Base-by-base conservation (phyloP, 805 yeast genomes). In the Nakazawaea molendinolei region DNA sequence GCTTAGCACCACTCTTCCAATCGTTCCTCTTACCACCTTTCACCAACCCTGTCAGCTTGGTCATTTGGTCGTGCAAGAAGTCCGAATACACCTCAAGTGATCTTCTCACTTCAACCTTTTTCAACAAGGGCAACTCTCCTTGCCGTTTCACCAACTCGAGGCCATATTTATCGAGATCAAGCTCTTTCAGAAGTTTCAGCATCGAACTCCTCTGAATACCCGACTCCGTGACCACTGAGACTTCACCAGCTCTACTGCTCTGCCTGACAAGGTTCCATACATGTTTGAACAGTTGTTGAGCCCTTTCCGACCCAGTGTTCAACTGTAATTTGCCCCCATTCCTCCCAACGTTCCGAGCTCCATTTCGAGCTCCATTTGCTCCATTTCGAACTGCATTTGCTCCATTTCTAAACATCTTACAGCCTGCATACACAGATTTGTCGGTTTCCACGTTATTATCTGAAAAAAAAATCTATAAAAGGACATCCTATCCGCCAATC, bases 161-260 rank as follows among this genome's bases (percentile, higher is more conserved):
- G n/a, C 40, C 40, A 22, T 37, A 25, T 17, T 32, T 15, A 28
- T 31, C 36, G 9, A 37, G 18, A 23, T 37, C 15, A 8, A 37
- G 5, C 9, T 9, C 10, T 4, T 28, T n/a, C 2, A 9, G 15
- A 8, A 25, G 7, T 8, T 25, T 13, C 7, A 9, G 12, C 7
- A 25, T 25, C 8, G 28, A n/a, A n/a, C 15, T n/a, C 8, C 12
- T 12, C 16, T 9, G 14, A 8, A 25, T 23, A 9, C 33, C 36
- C 8, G 18, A 5, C 9, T 23, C 21, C 9, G 20, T 4, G n/a
- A 36, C 25, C 24, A 22, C 36, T 21, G 28, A 20, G 3, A 31
- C 8, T 3, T 20, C 19, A 8, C 40, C 40, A 21, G 30, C 21
- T 18, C 28, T 15, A 17, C 32, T 32, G 5, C 20, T 28, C 13